A percentile compares a stretch with the other conserved stretches of the same genome.
These are phyloP conservation scores for Erodium trifolium DNA, from an alignment of 441 rosid genomes.

Conservation along the genomic window DNA sequence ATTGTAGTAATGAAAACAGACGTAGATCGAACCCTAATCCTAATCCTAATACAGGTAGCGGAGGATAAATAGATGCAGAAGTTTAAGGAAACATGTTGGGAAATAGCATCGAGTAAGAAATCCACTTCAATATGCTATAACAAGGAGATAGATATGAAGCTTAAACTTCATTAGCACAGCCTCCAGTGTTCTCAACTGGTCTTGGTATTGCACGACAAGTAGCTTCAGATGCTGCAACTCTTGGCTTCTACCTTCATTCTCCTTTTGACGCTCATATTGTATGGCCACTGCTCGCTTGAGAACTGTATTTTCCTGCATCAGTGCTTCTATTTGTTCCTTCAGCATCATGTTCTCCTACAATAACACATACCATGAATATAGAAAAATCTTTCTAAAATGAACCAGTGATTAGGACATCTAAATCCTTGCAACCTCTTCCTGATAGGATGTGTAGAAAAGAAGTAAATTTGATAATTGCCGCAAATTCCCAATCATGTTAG, in stretches of 20 bases:
- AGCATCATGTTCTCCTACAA: slow-evolving; percentile 58
- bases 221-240: slow-evolving; percentile 75
- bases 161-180: not conserved
- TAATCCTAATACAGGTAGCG: not conserved
- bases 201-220: slow-evolving; percentile 67
- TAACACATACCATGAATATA: slow-evolving; percentile 9
- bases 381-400: slow-evolving; percentile 10
- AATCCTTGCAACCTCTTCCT: not conserved
- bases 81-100: not conserved
- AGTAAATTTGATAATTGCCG: not conserved
- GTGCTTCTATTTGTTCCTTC: slow-evolving; percentile 64
- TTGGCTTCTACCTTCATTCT: slow-evolving; percentile 47
- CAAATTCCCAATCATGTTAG: not conserved
- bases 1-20: not conserved
- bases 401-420: not conserved
- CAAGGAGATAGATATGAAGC: not conserved
- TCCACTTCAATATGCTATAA: too few relatives aligned
- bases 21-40: too few relatives aligned
- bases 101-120: not conserved
- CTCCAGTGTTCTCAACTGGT: slow-evolving; percentile 17
- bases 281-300: slow-evolving; percentile 77
- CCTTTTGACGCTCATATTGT: slow-evolving; percentile 85
- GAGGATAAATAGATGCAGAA: not conserved
- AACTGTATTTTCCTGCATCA: slow-evolving; percentile 61
- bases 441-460: not conserved